Evolutionary conservation across 495 filamentous ascomycete species (phyloP).

Genomic region (Bathelium albidoporum): DNA sequence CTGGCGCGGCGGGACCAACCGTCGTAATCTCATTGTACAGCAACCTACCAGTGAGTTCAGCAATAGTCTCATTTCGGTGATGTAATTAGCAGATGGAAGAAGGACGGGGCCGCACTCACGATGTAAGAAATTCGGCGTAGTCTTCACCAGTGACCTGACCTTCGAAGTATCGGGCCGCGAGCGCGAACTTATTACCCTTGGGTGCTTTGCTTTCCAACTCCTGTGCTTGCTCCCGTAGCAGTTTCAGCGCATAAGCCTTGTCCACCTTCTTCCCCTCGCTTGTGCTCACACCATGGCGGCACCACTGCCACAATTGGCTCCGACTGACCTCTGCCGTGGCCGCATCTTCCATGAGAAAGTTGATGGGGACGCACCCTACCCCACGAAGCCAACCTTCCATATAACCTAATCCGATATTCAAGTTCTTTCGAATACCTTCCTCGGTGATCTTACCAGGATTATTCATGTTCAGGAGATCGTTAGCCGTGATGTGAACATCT

Average conservation of each 20-base stretch:
- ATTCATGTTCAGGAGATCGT: constrained; percentile 97
- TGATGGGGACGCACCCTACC: constrained; percentile 93
- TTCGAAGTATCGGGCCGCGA: constrained; percentile 87
- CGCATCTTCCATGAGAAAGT: constrained; percentile 99
- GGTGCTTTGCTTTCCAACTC: constrained; percentile 62
- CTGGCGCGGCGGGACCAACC: constrained; percentile 49
- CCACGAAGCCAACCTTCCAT: constrained; percentile 98
- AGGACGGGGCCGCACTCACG: constrained; percentile 38
- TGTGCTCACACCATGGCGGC: constrained; percentile 71
- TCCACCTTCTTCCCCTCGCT: constrained; percentile 87
- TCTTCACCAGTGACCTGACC: constrained; percentile 93
- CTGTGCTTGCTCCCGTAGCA: constrained; percentile 80
- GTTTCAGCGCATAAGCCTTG: constrained; percentile 76
- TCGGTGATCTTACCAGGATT: constrained; percentile 90
- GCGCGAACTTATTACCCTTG: constrained; percentile 83
- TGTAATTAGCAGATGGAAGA: neutral
- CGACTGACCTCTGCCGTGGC: constrained; percentile 93
- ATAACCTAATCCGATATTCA: constrained; percentile 92
- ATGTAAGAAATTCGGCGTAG: constrained; percentile 93
- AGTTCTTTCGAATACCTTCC: constrained; percentile 93
- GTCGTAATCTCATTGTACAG: constrained; percentile 95
- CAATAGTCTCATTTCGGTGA: neutral
- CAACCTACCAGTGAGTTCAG: constrained; percentile 42
- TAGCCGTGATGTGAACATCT: constrained; percentile 75
- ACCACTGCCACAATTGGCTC: constrained; percentile 94